Percentiles rank a stretch among this genome's conserved stretches.
Conservation (phyloP, 345 rosid species). For the Eucalyptus regnans region DNA sequence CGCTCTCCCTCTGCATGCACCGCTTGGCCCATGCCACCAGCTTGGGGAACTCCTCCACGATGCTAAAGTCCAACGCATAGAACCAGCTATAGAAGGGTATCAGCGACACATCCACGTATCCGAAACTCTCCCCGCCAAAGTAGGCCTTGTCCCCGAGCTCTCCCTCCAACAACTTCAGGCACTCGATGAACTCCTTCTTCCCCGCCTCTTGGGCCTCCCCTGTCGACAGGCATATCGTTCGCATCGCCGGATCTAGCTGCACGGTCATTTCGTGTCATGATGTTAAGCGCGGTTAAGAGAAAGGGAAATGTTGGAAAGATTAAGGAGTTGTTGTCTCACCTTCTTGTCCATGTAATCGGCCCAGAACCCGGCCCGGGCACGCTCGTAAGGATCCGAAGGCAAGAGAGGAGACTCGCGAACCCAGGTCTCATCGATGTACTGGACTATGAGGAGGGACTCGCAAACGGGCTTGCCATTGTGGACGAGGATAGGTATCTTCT, state of each 20-base stretch:
- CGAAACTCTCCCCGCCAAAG: constrained; percentile 1
- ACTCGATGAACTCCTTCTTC: background rate
- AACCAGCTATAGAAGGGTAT: constrained; percentile 2
- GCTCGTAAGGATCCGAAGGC: background rate
- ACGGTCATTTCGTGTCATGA: background rate
- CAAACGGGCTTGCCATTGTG: constrained; percentile 1
- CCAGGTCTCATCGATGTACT: constrained; percentile 5
- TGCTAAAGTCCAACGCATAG: background rate
- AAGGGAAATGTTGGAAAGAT: background rate
- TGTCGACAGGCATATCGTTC: background rate
- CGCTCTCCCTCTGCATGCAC: constrained; percentile 3
- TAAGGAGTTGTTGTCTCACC: background rate
- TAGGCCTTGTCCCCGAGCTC: constrained; percentile 11
- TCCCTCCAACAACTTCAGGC: background rate
- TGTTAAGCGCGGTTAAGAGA: background rate
- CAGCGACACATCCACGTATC: constrained; percentile 2
- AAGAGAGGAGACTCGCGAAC: background rate
- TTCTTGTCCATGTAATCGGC: constrained; percentile 1
- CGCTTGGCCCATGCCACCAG: constrained; percentile 7
- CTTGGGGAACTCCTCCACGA: constrained; percentile 3
- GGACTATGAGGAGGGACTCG: background rate
- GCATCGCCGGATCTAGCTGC: background rate
- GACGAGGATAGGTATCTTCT: constrained; percentile 1
- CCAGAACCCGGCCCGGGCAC: background rate
- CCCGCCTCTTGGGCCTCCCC: background rate